Percentiles rank a stretch among this genome's conserved stretches.
Evolutionary conservation across 257 asterid species (phyloP).

Genomic region (Rauvolfia tetraphylla): DNA sequence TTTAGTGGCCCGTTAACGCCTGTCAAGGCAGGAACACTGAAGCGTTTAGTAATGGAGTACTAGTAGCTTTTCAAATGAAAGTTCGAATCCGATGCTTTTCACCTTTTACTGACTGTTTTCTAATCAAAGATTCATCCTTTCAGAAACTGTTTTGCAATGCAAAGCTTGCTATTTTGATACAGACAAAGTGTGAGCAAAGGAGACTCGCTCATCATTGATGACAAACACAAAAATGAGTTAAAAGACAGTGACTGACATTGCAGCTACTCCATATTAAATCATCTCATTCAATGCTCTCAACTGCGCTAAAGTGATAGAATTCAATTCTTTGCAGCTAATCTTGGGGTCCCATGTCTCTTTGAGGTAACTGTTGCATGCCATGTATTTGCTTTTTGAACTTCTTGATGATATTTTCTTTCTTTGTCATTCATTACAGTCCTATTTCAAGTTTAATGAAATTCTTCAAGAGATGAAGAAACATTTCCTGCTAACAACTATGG

Average conservation of each 20-base stretch:
- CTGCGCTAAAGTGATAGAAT: constrained; percentile 35
- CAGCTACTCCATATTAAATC: constrained; percentile 18
- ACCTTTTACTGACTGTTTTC: background rate
- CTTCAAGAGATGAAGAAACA: background rate
- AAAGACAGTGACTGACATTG: constrained; percentile 26
- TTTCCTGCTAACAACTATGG: background rate
- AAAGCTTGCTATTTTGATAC: background rate
- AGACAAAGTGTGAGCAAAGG: constrained; percentile 7
- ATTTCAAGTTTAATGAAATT: background rate
- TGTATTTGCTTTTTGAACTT: constrained; percentile 14
- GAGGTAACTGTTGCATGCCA: constrained; percentile 19
- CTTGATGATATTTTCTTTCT: background rate
- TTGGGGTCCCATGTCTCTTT: constrained; percentile 24
- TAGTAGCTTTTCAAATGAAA: background rate
- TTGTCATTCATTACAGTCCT: constrained; percentile 3
- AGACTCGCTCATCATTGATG: background rate
- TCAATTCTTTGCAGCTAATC: constrained; percentile 31
- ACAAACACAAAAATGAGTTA: background rate
- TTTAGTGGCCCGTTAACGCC: background rate
- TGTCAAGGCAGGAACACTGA: background rate
- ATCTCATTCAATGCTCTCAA: constrained; percentile 46
- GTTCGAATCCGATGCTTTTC: constrained; percentile 2
- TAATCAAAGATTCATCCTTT: background rate
- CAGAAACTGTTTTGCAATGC: background rate
- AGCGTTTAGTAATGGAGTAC: background rate